phyloP scores from a whole-genome alignment of 495 filamentous ascomycete species.

The Podospora pseudopauciseta region DNA sequence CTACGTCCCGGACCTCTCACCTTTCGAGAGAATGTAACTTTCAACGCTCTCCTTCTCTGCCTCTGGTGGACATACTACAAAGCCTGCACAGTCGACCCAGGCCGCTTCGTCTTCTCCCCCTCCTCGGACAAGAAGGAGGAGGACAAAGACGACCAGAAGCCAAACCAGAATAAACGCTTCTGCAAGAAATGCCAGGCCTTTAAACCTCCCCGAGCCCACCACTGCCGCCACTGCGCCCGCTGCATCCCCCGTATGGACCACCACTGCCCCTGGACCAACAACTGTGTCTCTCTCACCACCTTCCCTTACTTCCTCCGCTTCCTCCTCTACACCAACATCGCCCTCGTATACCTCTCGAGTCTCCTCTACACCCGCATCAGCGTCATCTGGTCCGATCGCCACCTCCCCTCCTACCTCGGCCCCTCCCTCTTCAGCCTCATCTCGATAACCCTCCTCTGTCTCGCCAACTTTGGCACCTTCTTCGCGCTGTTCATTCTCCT shows the following conservation, averaged over 20 bases:
- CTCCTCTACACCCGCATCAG: constrained; percentile 58
- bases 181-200: constrained; percentile 80
- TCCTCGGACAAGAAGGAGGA: constrained; percentile 8
- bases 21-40: constrained; percentile 56
- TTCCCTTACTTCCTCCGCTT: constrained; percentile 91
- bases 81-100: constrained; percentile 75
- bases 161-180: constrained; percentile 47
- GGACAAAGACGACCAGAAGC: background rate
- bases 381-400: constrained; percentile 61
- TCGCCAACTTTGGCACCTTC: constrained; percentile 58
- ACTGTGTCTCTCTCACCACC: constrained; percentile 88
- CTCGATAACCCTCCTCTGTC: constrained; percentile 61
- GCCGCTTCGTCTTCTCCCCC: constrained; percentile 48
- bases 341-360: constrained; percentile 58
- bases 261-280: constrained; percentile 94
- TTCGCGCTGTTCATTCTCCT: constrained; percentile 67
- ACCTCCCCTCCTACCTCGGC: constrained; percentile 79
- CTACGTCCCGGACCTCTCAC: constrained; percentile 66
- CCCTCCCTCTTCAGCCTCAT: constrained; percentile 60
- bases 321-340: constrained; percentile 67
- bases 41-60: constrained; percentile 69
- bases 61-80: constrained; percentile 78
- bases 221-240: constrained; percentile 83
- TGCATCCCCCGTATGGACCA: constrained; percentile 98
- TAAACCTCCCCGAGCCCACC: constrained; percentile 86